Evolutionary conservation across 2,329 filamentous ascomycete species (phyloP), one percentile per base, ranked within the genome.

Genomic region (Sporothrix phasma): DNA sequence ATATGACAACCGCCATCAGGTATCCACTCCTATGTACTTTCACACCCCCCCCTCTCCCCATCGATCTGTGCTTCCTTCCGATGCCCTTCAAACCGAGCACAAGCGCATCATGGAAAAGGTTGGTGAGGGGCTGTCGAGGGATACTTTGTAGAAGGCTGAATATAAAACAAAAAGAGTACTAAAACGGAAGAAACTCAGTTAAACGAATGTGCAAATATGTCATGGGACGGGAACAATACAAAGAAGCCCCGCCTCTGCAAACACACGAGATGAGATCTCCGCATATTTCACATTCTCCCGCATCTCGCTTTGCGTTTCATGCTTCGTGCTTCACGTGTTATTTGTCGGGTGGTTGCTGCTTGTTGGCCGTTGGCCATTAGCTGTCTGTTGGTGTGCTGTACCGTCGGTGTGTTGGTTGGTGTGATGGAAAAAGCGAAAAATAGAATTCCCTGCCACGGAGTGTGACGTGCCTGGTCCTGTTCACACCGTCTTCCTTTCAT

Each of bases 1-100:
- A 46, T 31, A 47, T 46, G 56, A 29, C 37, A 60, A 56, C 51
- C 31, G 51, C 51, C 51, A n/a, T n/a, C n/a, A n/a, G n/a, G n/a
- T n/a, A n/a, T n/a, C n/a, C n/a, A n/a, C n/a, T n/a, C n/a, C n/a
- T n/a, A n/a, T n/a, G n/a, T n/a, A n/a, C n/a, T n/a, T n/a, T n/a
- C 24, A 24, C 51, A 10, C 37, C 47, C 49, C 15, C 15, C 6
- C 31, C 34, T 6, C 26, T 29, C 26, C 51, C 51, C 29, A 56
- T 34, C 39, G 37, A 58, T 43, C 54, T 58, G 39, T 58, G 54
- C 54, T 58, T 43, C 15, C 10, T 43, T 11, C 54, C 37, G 54
- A 58, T 45, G 51, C n/a, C 24, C 51, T 31, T 19, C 31, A 24
- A n/a, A 54, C 51, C 51, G 51, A 56, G 31, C 31, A 39, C 51